Conservation (phyloP, 2,329 filamentous ascomycete species). For the Anthostomella pinea region DNA sequence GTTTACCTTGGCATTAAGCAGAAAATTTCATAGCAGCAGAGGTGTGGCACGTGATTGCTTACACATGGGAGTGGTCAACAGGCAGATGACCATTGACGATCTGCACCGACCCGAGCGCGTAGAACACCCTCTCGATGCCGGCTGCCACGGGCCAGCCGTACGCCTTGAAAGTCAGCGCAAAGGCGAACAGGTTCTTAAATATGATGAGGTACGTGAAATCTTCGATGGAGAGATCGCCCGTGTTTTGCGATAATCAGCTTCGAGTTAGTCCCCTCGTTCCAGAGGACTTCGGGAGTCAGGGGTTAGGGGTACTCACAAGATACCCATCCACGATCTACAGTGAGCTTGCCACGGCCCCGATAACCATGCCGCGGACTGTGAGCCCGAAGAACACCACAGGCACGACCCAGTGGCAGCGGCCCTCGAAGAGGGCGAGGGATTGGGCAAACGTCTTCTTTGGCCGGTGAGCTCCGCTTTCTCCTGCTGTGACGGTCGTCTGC, state of each 20-base stretch:
- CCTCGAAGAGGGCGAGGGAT: constrained; percentile 70
- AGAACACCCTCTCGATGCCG: constrained; percentile 62
- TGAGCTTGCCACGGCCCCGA: constrained; percentile 80
- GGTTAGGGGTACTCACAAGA: constrained; percentile 63
- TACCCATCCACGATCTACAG: constrained; percentile 93
- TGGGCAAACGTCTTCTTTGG: constrained; percentile 57
- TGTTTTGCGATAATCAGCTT: neutral
- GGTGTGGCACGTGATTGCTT: constrained; percentile 38
- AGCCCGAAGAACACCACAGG: constrained; percentile 81
- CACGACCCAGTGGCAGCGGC: constrained; percentile 64
- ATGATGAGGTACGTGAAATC: constrained; percentile 86
- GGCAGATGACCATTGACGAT: constrained; percentile 70
- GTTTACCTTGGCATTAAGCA: too few relatives aligned
- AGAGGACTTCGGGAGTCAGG: neutral
- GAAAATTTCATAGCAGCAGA: constrained; percentile 1
- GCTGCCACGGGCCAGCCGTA: constrained; percentile 76
- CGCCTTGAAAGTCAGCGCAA: constrained; percentile 77
- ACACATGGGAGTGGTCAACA: constrained; percentile 75
- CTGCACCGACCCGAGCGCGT: constrained; percentile 72
- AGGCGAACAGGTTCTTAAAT: constrained; percentile 94
- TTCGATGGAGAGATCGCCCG: constrained; percentile 78
- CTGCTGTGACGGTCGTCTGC: too few relatives aligned
- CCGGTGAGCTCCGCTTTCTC: too few relatives aligned
- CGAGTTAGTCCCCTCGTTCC: neutral
- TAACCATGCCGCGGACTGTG: constrained; percentile 85